A percentile compares a stretch with the other conserved stretches of the same genome.
Conservation (phyloP, 1,284 basidiomycete genomes). For the Trichosporon faecale region DNA sequence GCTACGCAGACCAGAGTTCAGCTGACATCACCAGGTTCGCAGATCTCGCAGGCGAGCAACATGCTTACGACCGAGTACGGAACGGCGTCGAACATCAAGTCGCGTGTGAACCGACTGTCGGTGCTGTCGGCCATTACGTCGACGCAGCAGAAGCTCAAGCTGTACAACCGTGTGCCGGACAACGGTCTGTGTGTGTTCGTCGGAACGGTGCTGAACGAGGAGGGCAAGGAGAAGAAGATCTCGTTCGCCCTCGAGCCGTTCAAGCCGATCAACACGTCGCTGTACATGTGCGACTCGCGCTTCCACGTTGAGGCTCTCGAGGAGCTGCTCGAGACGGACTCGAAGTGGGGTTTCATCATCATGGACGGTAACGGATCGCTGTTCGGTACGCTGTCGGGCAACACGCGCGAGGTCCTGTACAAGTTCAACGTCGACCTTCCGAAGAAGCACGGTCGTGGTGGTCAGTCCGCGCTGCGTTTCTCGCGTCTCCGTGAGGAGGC, state of each 20-base stretch:
- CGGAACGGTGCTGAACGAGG: conserved; percentile 95
- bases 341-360: conserved; percentile 98
- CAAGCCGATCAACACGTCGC: conserved; percentile 98
- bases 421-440: conserved; percentile 99
- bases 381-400: conserved; percentile 93
- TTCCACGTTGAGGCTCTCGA: conserved; percentile 98
- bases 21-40: conserved; percentile 60
- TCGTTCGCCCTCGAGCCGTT: conserved; percentile 97
- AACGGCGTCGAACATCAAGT: conserved; percentile 98
- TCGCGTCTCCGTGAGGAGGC: conserved; percentile 99
- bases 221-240: conserved; percentile 98
- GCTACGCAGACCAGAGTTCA: no score
- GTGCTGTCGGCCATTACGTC: conserved; percentile 97
- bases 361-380: conserved; percentile 67
- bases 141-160: conserved; percentile 96
- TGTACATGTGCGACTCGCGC: conserved; percentile 99
- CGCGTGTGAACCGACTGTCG: conserved; percentile 95
- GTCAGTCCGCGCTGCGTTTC: conserved; percentile 99
- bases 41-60: conserved; percentile 87
- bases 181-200: conserved; percentile 97
- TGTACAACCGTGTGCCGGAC: conserved; percentile 92
- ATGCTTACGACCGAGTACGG: conserved; percentile 99
- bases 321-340: conserved; percentile 94
- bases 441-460: conserved; percentile 99
- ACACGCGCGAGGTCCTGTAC: conserved; percentile 94